Base-by-base conservation (phyloP, 2,329 filamentous ascomycete species). In the Ophiocordyceps australis region DNA sequence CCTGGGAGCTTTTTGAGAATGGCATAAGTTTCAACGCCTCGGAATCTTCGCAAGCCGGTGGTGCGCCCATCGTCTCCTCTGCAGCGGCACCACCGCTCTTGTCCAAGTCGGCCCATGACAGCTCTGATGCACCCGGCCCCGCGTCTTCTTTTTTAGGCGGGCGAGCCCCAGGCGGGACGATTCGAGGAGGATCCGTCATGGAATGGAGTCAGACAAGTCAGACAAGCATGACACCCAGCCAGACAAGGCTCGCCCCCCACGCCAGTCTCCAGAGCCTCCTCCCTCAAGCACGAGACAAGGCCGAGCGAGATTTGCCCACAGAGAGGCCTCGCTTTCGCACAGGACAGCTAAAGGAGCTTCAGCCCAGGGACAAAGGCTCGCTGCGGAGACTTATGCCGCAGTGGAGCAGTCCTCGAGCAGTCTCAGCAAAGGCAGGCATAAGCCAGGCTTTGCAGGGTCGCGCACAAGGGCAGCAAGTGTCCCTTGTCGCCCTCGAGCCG, bases 131-230 rank as follows among this genome's bases (percentile, higher is more conserved):
- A n/a, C n/a, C n/a, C n/a, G n/a, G n/a, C n/a, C n/a, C n/a, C n/a
- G n/a, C n/a, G n/a, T n/a, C n/a, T n/a, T 16, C 35, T 44, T 56
- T 57, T 55, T 56, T 56, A 54, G 51, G 31, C 31, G 30, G 32
- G 25, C 23, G 25, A 28, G 31, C 30, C 34, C 28, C 22, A 32
- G 27, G 18, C 26, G 27, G 27, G 14, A 13, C 17, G 27, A 24
- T 37, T 10, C 32, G 30, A 19, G 32, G 33, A 35, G 31, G 32
- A 27, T 25, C 22, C 20, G 15, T 18, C 30, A 23, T 23, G 17
- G 17, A 25, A 16, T 17, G 23, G 14, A 14, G 21, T 10, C 15
- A 14, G 7, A 14, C 6, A 13, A 7, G 22, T 15, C 9, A 6
- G 22, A 6, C 22, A 22, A 4, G 6, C 20, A 7, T 12, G 15